Conservation (phyloP, 2,329 filamentous ascomycete genomes). For the Talaromyces funiculosus region DNA sequence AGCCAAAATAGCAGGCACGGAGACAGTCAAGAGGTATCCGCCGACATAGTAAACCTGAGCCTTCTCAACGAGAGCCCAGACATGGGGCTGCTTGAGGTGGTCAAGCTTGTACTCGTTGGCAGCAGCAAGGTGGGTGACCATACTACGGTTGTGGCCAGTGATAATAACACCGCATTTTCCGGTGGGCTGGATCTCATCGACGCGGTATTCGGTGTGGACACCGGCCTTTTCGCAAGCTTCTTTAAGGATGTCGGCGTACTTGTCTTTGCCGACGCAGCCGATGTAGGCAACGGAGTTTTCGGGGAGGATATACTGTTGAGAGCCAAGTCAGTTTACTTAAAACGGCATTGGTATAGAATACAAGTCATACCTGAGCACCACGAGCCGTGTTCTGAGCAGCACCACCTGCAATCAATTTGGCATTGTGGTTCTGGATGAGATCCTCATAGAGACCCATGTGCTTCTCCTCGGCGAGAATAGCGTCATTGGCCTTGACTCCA, state of each 20-base stretch:
- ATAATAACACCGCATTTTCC: conserved; percentile 95
- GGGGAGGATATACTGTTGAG: conserved; percentile 72
- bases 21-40: conserved; percentile 96
- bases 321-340: neutral
- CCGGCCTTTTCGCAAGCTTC: conserved; percentile 83
- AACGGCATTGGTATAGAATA: neutral
- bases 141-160: conserved; percentile 89
- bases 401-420: conserved; percentile 91
- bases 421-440: conserved; percentile 82
- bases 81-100: conserved; percentile 82
- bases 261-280: conserved; percentile 90
- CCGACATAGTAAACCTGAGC: conserved; percentile 89
- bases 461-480: conserved; percentile 90
- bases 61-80: conserved; percentile 87
- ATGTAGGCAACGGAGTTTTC: conserved; percentile 87
- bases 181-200: conserved; percentile 77
- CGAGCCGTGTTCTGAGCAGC: conserved; percentile 97
- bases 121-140: conserved; percentile 91
- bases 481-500: conserved; percentile 88
- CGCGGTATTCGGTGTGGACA: conserved; percentile 88
- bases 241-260: conserved; percentile 83
- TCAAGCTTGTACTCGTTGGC: conserved; percentile 96
- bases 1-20: conserved; percentile 80
- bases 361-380: conserved; percentile 63
- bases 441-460: conserved; percentile 90